Percentiles rank a stretch among this genome's conserved stretches.
Evolutionary conservation across 495 filamentous ascomycete genomes (phyloP).

Genomic region (Copromyces sp.): DNA sequence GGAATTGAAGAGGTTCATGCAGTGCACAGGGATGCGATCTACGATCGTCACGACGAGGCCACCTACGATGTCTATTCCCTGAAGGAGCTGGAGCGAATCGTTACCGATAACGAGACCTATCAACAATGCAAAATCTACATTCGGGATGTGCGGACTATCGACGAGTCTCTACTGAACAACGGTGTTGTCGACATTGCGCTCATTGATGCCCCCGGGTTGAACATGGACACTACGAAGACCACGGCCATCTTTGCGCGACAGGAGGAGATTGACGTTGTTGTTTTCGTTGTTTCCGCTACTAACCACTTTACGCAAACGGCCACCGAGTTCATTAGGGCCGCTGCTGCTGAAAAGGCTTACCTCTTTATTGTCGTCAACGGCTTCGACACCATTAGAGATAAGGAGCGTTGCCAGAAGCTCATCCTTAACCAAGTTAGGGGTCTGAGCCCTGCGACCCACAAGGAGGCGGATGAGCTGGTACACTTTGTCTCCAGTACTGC

Average conservation of each 20-base stretch:
- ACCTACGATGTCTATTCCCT: constrained; percentile 83
- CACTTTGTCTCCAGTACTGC: constrained; percentile 97
- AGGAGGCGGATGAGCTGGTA: constrained; percentile 85
- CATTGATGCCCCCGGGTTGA: constrained; percentile 92
- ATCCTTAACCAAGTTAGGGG: constrained; percentile 79
- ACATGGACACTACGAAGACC: constrained; percentile 91
- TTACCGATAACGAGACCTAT: constrained; percentile 75
- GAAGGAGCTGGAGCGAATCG: constrained; percentile 72
- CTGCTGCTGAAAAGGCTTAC: constrained; percentile 93
- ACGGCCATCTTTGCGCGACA: constrained; percentile 94
- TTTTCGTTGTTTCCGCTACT: constrained; percentile 93
- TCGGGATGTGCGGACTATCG: constrained; percentile 79
- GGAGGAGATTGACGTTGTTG: constrained; percentile 97
- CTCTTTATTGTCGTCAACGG: constrained; percentile 99
- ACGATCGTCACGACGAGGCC: constrained; percentile 83
- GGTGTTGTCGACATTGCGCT: constrained; percentile 96
- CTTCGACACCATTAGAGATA: constrained; percentile 87
- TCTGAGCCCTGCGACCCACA: constrained; percentile 82
- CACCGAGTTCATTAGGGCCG: constrained; percentile 92
- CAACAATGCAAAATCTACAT: constrained; percentile 96
- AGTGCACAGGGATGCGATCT: constrained; percentile 65
- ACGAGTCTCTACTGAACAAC: constrained; percentile 92
- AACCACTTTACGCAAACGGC: constrained; percentile 96
- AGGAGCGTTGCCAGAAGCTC: constrained; percentile 71
- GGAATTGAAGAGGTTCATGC: constrained; percentile 93